Conservation (phyloP, 2,329 filamentous ascomycete species). For the Metarhizium anisopliae region DNA sequence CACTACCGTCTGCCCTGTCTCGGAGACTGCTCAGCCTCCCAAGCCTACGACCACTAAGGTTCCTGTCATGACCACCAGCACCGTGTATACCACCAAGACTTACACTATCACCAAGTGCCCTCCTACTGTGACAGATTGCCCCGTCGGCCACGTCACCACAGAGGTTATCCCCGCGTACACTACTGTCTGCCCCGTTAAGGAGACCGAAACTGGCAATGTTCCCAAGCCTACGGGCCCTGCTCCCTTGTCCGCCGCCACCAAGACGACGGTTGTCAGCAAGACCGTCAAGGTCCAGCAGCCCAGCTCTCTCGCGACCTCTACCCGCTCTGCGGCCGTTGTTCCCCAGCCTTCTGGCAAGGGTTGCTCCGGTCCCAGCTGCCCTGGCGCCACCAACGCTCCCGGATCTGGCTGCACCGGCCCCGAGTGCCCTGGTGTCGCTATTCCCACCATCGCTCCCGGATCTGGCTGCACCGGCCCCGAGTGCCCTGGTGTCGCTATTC, state of each 20-base stretch:
- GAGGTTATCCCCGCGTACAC: constrained; percentile 4
- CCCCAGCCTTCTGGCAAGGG: constrained; percentile 15
- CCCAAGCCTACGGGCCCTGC: neutral
- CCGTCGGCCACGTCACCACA: constrained; percentile 10
- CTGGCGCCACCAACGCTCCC: constrained; percentile 4
- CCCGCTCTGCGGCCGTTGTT: constrained; percentile 11
- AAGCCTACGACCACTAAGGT: constrained; percentile 7
- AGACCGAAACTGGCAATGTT: constrained; percentile 2
- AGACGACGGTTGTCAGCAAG: constrained; percentile 5
- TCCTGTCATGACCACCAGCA: constrained; percentile 8
- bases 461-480: neutral
- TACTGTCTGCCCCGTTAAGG: constrained; percentile 1
- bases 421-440: neutral
- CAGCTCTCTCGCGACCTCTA: constrained; percentile 9
- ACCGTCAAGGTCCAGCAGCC: constrained; percentile 1
- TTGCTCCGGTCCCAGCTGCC: constrained; percentile 15
- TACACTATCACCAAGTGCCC: constrained; percentile 44
- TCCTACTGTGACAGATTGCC: constrained; percentile 8
- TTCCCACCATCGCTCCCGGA: neutral
- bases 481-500: neutral
- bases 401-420: neutral
- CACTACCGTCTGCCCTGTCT: constrained; percentile 29
- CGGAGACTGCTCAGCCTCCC: constrained; percentile 8
- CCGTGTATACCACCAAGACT: constrained; percentile 25
- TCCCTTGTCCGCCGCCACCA: neutral